Evolutionary conservation across 192 early-diverging fungal genomes (phyloP).

Genomic region (Coemansia furcata): DNA sequence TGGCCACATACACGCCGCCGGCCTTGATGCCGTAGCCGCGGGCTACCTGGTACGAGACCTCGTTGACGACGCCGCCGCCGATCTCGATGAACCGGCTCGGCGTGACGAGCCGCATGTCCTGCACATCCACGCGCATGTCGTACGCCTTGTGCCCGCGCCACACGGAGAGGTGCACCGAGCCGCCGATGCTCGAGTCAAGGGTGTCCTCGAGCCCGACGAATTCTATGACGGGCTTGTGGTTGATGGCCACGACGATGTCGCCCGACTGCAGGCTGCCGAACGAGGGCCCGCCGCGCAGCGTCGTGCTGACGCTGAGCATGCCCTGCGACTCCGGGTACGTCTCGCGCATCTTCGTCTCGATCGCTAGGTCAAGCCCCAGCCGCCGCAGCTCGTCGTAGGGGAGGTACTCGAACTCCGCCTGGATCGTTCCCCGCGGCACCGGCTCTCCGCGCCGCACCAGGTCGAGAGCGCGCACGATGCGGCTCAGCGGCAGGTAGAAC

Average conservation of each 20-base stretch:
- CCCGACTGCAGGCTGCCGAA: slow-evolving; percentile 62
- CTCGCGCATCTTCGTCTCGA: slow-evolving; percentile 63
- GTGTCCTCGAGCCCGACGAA: slow-evolving; percentile 64
- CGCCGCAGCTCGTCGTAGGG: slow-evolving; percentile 75
- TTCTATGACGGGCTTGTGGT: slow-evolving; percentile 59
- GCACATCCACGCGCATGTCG: slow-evolving; percentile 54
- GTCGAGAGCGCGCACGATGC: slow-evolving; percentile 63
- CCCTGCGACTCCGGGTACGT: slow-evolving; percentile 70
- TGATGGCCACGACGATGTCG: slow-evolving; percentile 67
- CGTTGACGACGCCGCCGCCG: slow-evolving; percentile 83
- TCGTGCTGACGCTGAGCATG: slow-evolving; percentile 63
- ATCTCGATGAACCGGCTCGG: slow-evolving; percentile 85
- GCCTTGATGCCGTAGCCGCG: slow-evolving; percentile 68
- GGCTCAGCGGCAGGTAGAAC: slow-evolving; percentile 76
- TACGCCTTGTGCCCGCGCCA: slow-evolving; percentile 57
- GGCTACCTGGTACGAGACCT: slow-evolving; percentile 75
- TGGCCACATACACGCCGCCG: slow-evolving; percentile 82
- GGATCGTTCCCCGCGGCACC: slow-evolving; percentile 74
- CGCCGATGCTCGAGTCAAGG: slow-evolving; percentile 59
- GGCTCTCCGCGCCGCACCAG: slow-evolving; percentile 55
- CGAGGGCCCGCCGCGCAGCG: slow-evolving; percentile 70
- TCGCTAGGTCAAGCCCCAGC: slow-evolving; percentile 62
- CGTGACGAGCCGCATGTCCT: slow-evolving; percentile 75
- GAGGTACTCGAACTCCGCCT: slow-evolving; percentile 70
- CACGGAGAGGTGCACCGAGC: slow-evolving; percentile 55